A percentile compares a stretch with the other conserved stretches of the same genome.
phyloP scores from a whole-genome alignment of 2,329 filamentous ascomycete genomes.

The Diaporthe nobilis region DNA sequence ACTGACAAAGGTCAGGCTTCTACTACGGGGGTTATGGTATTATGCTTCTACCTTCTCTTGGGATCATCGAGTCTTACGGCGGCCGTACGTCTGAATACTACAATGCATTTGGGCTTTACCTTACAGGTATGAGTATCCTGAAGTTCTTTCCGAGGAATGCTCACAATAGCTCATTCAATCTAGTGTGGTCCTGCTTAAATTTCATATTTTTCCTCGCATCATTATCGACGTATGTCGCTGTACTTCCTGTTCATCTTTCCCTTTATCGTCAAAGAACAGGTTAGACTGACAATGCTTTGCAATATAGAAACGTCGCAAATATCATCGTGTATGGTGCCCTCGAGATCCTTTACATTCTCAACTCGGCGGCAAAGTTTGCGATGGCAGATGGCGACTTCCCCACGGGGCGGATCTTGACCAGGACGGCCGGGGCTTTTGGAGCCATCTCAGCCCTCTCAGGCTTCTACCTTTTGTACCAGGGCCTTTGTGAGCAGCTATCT shows the following conservation, averaged over 20 bases:
- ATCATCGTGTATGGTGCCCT: conserved; percentile 4
- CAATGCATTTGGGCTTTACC: conserved; percentile 14
- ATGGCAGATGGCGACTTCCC: background rate
- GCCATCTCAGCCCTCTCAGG: background rate
- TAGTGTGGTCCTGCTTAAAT: conserved; percentile 9
- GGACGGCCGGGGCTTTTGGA: background rate
- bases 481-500: background rate
- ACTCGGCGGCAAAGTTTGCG: background rate
- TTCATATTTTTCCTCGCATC: conserved; percentile 4
- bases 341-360: background rate
- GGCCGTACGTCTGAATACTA: conserved; percentile 18
- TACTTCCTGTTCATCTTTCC: no score
- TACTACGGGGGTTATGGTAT: conserved; percentile 9
- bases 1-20: background rate
- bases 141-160: background rate
- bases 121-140: background rate
- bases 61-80: background rate
- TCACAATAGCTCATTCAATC: background rate
- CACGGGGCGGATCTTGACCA: background rate
- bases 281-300: background rate
- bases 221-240: background rate
- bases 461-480: background rate
- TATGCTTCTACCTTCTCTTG: conserved; percentile 8
- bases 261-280: no score
- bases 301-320: background rate